These are phyloP conservation scores for Pythium monospermum DNA, from an alignment of 352 stramenopile genomes.

Conservation along the genomic window DNA sequence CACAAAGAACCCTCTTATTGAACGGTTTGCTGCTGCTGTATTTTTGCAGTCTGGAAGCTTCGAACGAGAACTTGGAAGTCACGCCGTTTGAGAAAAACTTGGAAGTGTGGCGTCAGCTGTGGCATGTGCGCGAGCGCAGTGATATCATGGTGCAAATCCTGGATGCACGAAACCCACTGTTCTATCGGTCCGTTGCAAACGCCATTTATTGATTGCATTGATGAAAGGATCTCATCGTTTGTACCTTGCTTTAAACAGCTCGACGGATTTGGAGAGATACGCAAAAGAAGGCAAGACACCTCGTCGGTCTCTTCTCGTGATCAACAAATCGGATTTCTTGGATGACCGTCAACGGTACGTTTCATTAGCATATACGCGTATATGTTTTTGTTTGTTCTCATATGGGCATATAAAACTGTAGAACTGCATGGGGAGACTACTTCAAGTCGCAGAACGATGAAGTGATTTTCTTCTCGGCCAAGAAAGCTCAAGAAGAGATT, in stretches of 20 bases:
- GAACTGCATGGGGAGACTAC: constrained; percentile 92
- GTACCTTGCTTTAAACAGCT: constrained; percentile 69
- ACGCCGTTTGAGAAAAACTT: constrained; percentile 99
- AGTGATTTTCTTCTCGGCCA: constrained; percentile 98
- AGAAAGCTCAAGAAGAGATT: constrained; percentile 90
- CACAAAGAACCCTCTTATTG: constrained; percentile 3
- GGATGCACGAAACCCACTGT: constrained; percentile 97
- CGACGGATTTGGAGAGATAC: constrained; percentile 94
- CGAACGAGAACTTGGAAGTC: constrained; percentile 82
- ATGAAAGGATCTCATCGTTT: too few species aligned
- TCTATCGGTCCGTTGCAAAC: constrained; percentile 94
- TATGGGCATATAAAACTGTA: too few species aligned
- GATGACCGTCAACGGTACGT: constrained; percentile 84
- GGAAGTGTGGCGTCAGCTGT: constrained; percentile 99
- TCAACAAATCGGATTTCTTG: constrained; percentile 99
- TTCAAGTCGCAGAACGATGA: constrained; percentile 90
- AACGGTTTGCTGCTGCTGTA: constrained; percentile 11
- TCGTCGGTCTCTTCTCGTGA: constrained; percentile 93
- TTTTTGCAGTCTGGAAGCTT: constrained; percentile 57
- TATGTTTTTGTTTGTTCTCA: not conserved
- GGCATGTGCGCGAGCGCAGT: constrained; percentile 97
- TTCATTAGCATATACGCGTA: not conserved
- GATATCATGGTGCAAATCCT: constrained; percentile 98
- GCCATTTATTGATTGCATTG: too few species aligned
- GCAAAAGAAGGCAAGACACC: constrained; percentile 86